These are phyloP conservation scores for Candida manassasensis DNA, from an alignment of 805 yeast genomes.

Conservation along the genomic window DNA sequence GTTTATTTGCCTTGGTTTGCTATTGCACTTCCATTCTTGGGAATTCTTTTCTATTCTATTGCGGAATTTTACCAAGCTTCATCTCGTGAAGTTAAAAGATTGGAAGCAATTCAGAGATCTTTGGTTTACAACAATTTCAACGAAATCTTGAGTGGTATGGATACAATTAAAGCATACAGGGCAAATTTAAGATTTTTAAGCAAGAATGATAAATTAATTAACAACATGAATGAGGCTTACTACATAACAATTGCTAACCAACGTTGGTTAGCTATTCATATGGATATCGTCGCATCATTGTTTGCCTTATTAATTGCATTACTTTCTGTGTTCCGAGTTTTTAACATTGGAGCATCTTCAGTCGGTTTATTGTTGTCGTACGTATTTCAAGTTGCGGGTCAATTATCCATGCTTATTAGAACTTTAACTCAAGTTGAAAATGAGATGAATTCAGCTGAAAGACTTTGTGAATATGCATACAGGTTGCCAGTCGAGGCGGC, in stretches of 20 bases:
- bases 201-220: constrained; percentile 22
- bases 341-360: constrained; percentile 30
- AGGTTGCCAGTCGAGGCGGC: constrained; percentile 66
- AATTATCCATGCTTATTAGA: constrained; percentile 31
- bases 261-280: constrained; percentile 32
- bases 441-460: constrained; percentile 38
- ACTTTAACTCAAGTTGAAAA: constrained; percentile 35
- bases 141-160: constrained; percentile 34
- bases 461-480: constrained; percentile 42
- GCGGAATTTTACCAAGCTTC: constrained; percentile 35
- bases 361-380: constrained; percentile 34
- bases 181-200: constrained; percentile 22
- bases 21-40: constrained; percentile 31
- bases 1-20: constrained; percentile 40
- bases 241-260: constrained; percentile 32
- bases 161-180: constrained; percentile 33
- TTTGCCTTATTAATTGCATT: constrained; percentile 27
- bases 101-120: constrained; percentile 38
- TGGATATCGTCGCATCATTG: constrained; percentile 28
- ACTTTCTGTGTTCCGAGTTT: constrained; percentile 31
- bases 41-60: constrained; percentile 20
- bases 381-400: constrained; percentile 33
- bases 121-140: constrained; percentile 37
- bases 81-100: constrained; percentile 35
- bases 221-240: constrained; percentile 35